These are phyloP conservation scores for Chaetomium olivaceum DNA, from an alignment of 2,329 filamentous ascomycete species.

Conservation along the genomic window DNA sequence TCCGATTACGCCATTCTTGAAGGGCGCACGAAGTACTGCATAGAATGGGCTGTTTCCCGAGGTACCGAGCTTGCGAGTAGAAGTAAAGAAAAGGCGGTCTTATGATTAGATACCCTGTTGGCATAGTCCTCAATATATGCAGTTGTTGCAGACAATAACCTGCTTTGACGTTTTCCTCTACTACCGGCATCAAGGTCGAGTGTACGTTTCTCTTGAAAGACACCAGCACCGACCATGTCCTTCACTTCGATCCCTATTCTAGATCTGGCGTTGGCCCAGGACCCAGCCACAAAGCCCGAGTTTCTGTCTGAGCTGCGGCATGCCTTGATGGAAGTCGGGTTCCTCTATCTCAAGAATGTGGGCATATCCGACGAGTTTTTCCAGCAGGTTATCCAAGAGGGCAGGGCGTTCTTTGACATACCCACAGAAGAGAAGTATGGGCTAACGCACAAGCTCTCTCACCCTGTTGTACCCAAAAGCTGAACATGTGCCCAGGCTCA, in stretches of 20 bases:
- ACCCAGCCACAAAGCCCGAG: slow-evolving; percentile 65
- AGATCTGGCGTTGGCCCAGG: slow-evolving; percentile 67
- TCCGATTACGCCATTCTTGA: slow-evolving; percentile 42
- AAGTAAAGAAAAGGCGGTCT: slow-evolving; percentile 9
- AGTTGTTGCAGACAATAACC: neutral
- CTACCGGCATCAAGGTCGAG: neutral
- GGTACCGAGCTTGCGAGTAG: neutral
- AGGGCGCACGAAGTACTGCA: slow-evolving; percentile 3
- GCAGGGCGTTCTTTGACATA: slow-evolving; percentile 74
- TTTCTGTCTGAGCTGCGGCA: slow-evolving; percentile 72
- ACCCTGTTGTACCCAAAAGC: neutral
- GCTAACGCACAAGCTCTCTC: neutral
- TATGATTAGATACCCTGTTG: slow-evolving; percentile 24
- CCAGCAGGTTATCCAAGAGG: slow-evolving; percentile 64
- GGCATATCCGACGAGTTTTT: slow-evolving; percentile 68
- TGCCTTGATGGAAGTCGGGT: slow-evolving; percentile 83
- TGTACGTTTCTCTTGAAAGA: neutral
- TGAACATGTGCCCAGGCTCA: slow-evolving; percentile 47
- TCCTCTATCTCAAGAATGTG: slow-evolving; percentile 80
- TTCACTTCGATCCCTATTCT: slow-evolving; percentile 78
- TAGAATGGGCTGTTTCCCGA: slow-evolving; percentile 17
- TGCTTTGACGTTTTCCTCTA: neutral
- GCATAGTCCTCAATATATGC: slow-evolving; percentile 14
- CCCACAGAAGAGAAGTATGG: slow-evolving; percentile 70
- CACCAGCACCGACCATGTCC: slow-evolving; percentile 50